A percentile compares a stretch with the other conserved stretches of the same genome.
Conservation (phyloP, 2,329 filamentous ascomycete species). For the Huntiella omanensis region DNA sequence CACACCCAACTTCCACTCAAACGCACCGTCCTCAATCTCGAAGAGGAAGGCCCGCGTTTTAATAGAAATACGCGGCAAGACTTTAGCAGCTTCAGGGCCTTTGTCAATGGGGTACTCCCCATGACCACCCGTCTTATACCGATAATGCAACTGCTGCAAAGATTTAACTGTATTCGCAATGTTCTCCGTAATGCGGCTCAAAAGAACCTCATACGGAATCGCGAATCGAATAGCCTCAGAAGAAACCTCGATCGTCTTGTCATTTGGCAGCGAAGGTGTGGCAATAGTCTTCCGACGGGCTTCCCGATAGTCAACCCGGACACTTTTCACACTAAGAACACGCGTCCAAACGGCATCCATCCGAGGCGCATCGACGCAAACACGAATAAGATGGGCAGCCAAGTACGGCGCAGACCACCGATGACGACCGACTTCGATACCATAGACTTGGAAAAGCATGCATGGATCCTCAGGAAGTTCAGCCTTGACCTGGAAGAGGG, state of each 20-base stretch:
- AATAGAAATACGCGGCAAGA: constrained; percentile 69
- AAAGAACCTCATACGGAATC: constrained; percentile 76
- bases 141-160: constrained; percentile 75
- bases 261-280: constrained; percentile 38
- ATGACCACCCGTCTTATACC: constrained; percentile 60
- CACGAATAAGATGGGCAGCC: constrained; percentile 54
- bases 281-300: constrained; percentile 46
- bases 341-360: constrained; percentile 74
- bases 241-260: constrained; percentile 67
- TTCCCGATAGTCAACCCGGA: constrained; percentile 65
- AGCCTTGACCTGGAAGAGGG: constrained; percentile 72
- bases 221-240: constrained; percentile 74
- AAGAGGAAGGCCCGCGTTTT: constrained; percentile 69
- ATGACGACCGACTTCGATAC: constrained; percentile 64
- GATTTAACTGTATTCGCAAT: constrained; percentile 75
- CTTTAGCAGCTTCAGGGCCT: constrained; percentile 66
- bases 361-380: constrained; percentile 75
- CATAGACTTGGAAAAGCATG: constrained; percentile 76
- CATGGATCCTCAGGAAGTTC: constrained; percentile 77
- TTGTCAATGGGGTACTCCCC: constrained; percentile 70
- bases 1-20: constrained; percentile 90
- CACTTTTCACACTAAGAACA: constrained; percentile 63
- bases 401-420: constrained; percentile 75
- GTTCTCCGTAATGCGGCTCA: constrained; percentile 88
- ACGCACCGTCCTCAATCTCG: constrained; percentile 86